Conservation (phyloP, 2,329 filamentous ascomycete species). For the Capronia americana region DNA sequence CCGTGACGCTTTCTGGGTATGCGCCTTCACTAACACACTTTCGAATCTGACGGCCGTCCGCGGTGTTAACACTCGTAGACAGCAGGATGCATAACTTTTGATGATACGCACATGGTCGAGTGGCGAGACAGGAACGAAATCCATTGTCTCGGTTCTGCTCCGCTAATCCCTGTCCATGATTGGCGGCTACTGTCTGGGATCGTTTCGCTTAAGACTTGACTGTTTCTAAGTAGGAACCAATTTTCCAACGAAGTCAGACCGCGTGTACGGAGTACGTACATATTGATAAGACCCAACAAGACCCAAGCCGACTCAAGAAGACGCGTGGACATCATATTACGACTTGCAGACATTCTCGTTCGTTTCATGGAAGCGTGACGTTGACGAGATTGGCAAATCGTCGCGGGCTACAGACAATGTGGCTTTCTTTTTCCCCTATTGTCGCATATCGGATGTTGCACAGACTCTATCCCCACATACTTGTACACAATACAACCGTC, state of each 20-base stretch:
- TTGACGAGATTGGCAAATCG: neutral
- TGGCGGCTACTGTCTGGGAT: constrained; percentile 12
- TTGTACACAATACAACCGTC: neutral
- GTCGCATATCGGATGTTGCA: neutral
- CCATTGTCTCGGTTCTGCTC: neutral
- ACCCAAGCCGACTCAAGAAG: neutral
- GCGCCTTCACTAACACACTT: neutral
- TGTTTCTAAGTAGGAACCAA: neutral
- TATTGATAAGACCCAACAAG: neutral
- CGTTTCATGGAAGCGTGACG: neutral
- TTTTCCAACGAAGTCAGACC: neutral
- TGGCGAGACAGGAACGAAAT: neutral
- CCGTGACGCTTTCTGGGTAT: neutral
- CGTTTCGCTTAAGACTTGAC: constrained; percentile 15
- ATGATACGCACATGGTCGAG: neutral
- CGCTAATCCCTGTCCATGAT: constrained; percentile 15
- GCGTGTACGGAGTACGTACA: neutral
- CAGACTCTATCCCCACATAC: neutral
- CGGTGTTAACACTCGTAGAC: neutral
- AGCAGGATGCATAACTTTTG: neutral
- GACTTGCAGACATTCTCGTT: neutral
- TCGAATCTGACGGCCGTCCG: neutral
- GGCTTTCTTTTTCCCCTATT: neutral
- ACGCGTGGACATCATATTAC: neutral
- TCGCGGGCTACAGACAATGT: neutral